Percentiles rank a stretch among this genome's conserved stretches.
These are phyloP conservation scores for Clitopilus passeckerianus DNA, from an alignment of 768 basidiomycete genomes.

Conservation along the genomic window DNA sequence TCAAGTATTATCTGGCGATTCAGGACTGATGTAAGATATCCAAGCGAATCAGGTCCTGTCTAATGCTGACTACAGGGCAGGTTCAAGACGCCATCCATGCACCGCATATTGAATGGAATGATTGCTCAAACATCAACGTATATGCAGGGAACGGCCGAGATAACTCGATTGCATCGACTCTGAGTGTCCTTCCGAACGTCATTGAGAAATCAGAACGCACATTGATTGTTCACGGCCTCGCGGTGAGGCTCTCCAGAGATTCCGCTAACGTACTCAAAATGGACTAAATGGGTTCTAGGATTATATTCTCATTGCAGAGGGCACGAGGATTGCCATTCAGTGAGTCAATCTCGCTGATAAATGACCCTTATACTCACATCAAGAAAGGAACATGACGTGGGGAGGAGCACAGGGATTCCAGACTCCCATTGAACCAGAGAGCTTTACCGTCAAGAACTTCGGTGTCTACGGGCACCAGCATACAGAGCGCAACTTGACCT, in stretches of 20 bases:
- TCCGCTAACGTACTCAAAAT: slow-evolving; percentile 16
- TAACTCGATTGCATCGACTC: slow-evolving; percentile 49
- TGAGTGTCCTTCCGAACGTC: slow-evolving; percentile 62
- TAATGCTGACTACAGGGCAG: slow-evolving; percentile 9
- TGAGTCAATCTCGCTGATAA: slow-evolving; percentile 14
- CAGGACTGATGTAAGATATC: slow-evolving; percentile 23
- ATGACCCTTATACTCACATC: neutral
- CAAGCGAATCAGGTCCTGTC: neutral
- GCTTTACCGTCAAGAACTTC: slow-evolving; percentile 57
- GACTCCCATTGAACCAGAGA: slow-evolving; percentile 52
- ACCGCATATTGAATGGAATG: slow-evolving; percentile 53
- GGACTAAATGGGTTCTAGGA: slow-evolving; percentile 18
- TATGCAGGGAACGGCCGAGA: slow-evolving; percentile 45
- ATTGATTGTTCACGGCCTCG: slow-evolving; percentile 65
- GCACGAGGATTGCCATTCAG: slow-evolving; percentile 52
- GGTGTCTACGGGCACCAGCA: slow-evolving; percentile 60
- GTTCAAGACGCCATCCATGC: slow-evolving; percentile 58
- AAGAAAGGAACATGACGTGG: slow-evolving; percentile 43
- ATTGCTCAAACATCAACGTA: slow-evolving; percentile 47
- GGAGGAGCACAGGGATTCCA: slow-evolving; percentile 64
- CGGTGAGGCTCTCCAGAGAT: slow-evolving; percentile 39
- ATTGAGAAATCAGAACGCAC: slow-evolving; percentile 64
- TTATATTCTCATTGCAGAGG: slow-evolving; percentile 38
- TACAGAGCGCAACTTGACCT: slow-evolving; percentile 61
- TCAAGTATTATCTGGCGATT: neutral